Percentiles rank a stretch among this genome's conserved stretches.
phyloP scores from a whole-genome alignment of 208 protist genomes.

The Herpetomonas tarakana region DNA sequence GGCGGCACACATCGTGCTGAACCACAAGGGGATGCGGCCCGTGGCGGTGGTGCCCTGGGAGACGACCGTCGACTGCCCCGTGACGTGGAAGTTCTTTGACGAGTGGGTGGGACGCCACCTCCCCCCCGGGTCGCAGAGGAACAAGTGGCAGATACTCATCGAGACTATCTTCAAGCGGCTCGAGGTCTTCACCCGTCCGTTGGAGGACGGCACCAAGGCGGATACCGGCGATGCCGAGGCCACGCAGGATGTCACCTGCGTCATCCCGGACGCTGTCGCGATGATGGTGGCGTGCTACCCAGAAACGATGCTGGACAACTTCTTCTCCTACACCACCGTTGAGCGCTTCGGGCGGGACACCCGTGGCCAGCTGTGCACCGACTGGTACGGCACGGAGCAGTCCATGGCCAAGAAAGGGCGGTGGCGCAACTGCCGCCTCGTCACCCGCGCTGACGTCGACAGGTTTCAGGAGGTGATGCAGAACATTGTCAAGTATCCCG shows the following conservation, averaged over 20 bases:
- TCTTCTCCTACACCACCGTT: slow-evolving; percentile 68
- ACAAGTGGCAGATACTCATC: slow-evolving; percentile 61
- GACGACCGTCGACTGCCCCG: slow-evolving; percentile 70
- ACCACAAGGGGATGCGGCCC: slow-evolving; percentile 46
- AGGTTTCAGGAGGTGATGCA: slow-evolving; percentile 47
- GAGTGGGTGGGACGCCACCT: slow-evolving; percentile 39
- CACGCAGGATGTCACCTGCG: slow-evolving; percentile 79
- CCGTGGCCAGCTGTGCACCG: slow-evolving; percentile 63
- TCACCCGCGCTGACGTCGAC: slow-evolving; percentile 35
- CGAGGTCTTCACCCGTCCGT: slow-evolving; percentile 67
- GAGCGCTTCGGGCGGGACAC: slow-evolving; percentile 71
- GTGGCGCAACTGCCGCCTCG: slow-evolving; percentile 69
- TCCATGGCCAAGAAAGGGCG: slow-evolving; percentile 82
- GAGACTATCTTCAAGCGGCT: slow-evolving; percentile 69
- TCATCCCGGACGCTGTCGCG: slow-evolving; percentile 79
- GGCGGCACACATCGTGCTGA: slow-evolving; percentile 75
- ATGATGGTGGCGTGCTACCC: slow-evolving; percentile 58
- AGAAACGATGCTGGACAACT: slow-evolving; percentile 47
- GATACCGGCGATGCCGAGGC: slow-evolving; percentile 70
- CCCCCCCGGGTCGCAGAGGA: slow-evolving; percentile 20
- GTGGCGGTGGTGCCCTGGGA: slow-evolving; percentile 74
- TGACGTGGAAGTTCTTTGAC: slow-evolving; percentile 78
- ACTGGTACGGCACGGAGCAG: slow-evolving; percentile 86
- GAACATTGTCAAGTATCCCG: slow-evolving; percentile 36
- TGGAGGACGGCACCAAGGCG: slow-evolving; percentile 53